Evolutionary conservation across 1,139 yeast species (phyloP), one percentile per base, ranked within the genome.

Genomic region (Geotrichum europaeum): DNA sequence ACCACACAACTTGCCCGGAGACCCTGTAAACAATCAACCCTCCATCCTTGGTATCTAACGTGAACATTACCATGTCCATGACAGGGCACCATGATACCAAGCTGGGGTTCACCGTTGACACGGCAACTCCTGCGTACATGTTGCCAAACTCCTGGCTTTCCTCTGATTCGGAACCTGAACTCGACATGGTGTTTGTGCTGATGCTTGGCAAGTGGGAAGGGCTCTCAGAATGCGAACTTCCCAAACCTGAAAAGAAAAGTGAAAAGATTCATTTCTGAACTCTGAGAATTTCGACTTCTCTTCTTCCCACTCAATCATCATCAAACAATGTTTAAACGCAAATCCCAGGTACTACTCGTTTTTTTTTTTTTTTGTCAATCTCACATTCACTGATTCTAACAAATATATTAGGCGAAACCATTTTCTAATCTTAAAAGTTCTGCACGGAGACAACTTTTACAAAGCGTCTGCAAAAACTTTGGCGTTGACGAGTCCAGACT

Each of bases 361-460:
- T 40, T 13, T 5, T 36, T 15, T 28, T 18, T 43, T 20, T 20
- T 15, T 40, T 22, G 22, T 51, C 60, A n/a, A 34, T 20, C 3
- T 9, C 53, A 45, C 13, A 13, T 3, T 53, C 20, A 49, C 28
- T 45, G 34, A 52, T 54, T 22, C 76, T n/a, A 40, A 15, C n/a
- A 7, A 40, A 40, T n/a, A 40, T 15, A 7, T 13, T 18, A 82
- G 72, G 77, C 85, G 59, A 90, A 90, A 73, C 86, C 96, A 3
- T 78, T 84, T 57, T 83, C 96, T 10, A 89, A 89, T 68, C 79
- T 92, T 64, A 91, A 91, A 73, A 83, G 89, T 13, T 87, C 96
- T 0, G 97, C 91, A 65, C 77, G 96, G 56, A 81, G 91, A 68
- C 83, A 81, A 66, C 74, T 89, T 47, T 75, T 85, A 13, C 72